Percentiles rank a stretch among this genome's conserved stretches.
phyloP scores from a whole-genome alignment of 176 grass and related monocot genomes.

The Panicum miliaceum region DNA sequence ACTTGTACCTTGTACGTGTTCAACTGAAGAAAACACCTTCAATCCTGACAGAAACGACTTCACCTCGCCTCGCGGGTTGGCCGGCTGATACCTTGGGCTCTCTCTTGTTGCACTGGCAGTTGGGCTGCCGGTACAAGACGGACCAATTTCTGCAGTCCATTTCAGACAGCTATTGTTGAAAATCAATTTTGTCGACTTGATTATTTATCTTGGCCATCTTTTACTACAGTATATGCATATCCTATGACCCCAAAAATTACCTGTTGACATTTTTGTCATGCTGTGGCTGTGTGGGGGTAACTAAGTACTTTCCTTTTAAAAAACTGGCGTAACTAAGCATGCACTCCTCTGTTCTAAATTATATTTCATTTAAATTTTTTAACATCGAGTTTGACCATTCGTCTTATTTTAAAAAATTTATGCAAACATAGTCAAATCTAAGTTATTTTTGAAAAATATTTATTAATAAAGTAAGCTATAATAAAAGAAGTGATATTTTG shows the following conservation, averaged over 20 bases:
- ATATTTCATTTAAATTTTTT: no score
- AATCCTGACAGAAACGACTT: background rate
- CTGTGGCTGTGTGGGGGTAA: background rate
- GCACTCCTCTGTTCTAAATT: no score
- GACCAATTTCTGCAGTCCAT: background rate
- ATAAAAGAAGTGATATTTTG: no score
- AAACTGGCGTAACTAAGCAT: no score
- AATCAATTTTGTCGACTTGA: background rate
- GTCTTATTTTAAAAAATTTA: no score
- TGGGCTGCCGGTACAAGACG: background rate
- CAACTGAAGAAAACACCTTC: background rate
- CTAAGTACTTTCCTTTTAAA: background rate
- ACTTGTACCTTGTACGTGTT: background rate
- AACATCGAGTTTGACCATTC: no score
- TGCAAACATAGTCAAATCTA: no score
- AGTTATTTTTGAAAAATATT: no score
- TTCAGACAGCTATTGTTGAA: constrained; percentile 1
- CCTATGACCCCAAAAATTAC: background rate
- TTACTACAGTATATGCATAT: background rate
- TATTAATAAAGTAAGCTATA: no score
- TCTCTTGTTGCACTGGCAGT: background rate
- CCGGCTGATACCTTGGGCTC: background rate
- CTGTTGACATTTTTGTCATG: background rate
- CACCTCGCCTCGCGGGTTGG: background rate
- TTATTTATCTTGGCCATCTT: background rate